Conservation (phyloP, 805 yeast species). For the Cyberlindnera veronae region DNA sequence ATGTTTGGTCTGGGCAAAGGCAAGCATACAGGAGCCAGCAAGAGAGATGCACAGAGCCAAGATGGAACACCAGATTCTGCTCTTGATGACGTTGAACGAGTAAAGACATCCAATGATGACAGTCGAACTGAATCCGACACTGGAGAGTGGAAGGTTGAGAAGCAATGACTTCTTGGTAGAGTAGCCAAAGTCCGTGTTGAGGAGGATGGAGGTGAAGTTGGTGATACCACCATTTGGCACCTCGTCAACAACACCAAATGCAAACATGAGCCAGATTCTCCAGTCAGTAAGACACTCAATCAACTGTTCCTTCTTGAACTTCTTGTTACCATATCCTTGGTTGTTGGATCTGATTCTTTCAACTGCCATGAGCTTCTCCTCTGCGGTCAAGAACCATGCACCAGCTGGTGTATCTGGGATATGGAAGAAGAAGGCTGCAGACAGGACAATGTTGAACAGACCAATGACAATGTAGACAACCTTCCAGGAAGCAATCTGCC, state of each 20-base stretch:
- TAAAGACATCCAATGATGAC: conserved; percentile 27
- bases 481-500: conserved; percentile 54
- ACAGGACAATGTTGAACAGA: conserved; percentile 48
- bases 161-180: conserved; percentile 10
- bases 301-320: conserved; percentile 53
- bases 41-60: conserved; percentile 24
- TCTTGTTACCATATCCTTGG: conserved; percentile 55
- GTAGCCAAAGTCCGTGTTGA: conserved; percentile 17
- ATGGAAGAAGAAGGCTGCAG: conserved; percentile 43
- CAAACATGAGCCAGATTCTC: conserved; percentile 46
- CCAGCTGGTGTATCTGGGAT: conserved; percentile 54
- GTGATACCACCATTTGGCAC: conserved; percentile 50
- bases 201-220: conserved; percentile 20
- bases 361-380: conserved; percentile 45
- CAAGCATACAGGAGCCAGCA: conserved; percentile 31
- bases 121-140: conserved; percentile 28
- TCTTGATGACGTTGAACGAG: conserved; percentile 15
- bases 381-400: conserved; percentile 44
- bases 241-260: conserved; percentile 38
- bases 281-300: conserved; percentile 47
- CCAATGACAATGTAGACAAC: conserved; percentile 59
- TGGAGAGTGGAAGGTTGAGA: conserved; percentile 35
- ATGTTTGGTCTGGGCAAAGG: conserved; percentile 30
- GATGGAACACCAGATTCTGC: conserved; percentile 26
- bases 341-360: conserved; percentile 51